These are phyloP conservation scores for Crataegus laevigata DNA, from an alignment of 306 rosid genomes.

Conservation along the genomic window DNA sequence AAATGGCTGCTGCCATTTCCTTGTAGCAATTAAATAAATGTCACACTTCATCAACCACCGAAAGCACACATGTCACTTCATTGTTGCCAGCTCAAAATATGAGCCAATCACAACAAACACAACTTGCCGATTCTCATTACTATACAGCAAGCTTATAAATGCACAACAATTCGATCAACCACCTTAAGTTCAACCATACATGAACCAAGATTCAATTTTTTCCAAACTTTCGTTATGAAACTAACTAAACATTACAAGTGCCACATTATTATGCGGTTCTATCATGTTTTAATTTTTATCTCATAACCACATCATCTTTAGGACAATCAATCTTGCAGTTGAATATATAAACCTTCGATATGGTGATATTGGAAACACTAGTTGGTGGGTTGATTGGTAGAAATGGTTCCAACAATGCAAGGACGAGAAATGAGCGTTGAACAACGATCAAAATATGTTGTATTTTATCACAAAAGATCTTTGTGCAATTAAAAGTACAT, in stretches of 20 bases:
- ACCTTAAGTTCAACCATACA: conserved; percentile 28
- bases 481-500: too few relatives aligned
- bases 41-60: too few relatives aligned
- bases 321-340: conserved; percentile 98
- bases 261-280: conserved; percentile 35
- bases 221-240: conserved; percentile 37
- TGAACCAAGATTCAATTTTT: conserved; percentile 74
- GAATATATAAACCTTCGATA: conserved; percentile 83
- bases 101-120: too few relatives aligned
- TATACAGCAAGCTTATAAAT: conserved; percentile 36
- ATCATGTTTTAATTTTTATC: conserved; percentile 60
- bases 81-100: too few relatives aligned
- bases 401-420: conserved; percentile 70
- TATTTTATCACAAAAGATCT: background rate
- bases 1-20: too few relatives aligned
- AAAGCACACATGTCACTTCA: too few relatives aligned
- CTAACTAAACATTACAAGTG: conserved; percentile 25
- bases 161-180: conserved; percentile 41
- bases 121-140: too few relatives aligned
- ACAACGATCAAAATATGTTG: conserved; percentile 68
- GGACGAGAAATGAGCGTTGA: conserved; percentile 82
- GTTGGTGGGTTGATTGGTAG: conserved; percentile 90
- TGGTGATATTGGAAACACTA: conserved; percentile 88
- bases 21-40: too few relatives aligned
- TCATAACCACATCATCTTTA: conserved; percentile 95